Conservation (phyloP, 2,329 filamentous ascomycete genomes). For the Neonectria coccinea region DNA sequence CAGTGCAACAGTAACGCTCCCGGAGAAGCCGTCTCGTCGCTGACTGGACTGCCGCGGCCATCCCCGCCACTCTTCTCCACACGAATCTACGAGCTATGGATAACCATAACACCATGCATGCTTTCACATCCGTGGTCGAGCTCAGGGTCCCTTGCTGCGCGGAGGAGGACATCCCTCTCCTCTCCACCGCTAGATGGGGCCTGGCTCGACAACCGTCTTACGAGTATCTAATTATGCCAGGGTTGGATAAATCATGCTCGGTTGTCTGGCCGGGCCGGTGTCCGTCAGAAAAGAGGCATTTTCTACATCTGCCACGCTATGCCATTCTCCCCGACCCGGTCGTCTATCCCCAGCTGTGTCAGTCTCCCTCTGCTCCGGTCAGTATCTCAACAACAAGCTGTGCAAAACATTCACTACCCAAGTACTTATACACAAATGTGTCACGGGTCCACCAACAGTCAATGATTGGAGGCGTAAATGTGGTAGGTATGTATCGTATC, state of each 20-base stretch:
- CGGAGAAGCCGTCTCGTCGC: neutral
- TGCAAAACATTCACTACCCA: too few species aligned
- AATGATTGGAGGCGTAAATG: neutral
- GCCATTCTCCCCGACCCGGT: too few species aligned
- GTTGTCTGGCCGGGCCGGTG: neutral
- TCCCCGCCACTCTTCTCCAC: conserved; percentile 5
- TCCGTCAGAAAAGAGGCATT: conserved; percentile 4
- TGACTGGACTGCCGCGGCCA: neutral
- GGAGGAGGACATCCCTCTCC: neutral
- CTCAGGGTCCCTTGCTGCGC: neutral
- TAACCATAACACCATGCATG: conserved; percentile 44
- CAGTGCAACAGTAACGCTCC: neutral
- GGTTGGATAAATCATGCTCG: neutral
- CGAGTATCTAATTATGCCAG: neutral
- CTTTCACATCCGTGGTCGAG: conserved; percentile 8
- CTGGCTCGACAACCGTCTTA: neutral
- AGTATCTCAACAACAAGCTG: too few species aligned
- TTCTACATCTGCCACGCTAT: neutral
- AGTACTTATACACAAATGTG: neutral
- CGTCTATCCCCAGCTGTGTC: neutral
- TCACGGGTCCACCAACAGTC: neutral
- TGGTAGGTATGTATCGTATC: conserved; percentile 25
- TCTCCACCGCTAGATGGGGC: conserved; percentile 18
- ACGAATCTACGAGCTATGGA: conserved; percentile 16
- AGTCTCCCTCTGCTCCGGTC: neutral